Base-by-base conservation (phyloP, 257 asterid species). In the Gentiana macrophylla region DNA sequence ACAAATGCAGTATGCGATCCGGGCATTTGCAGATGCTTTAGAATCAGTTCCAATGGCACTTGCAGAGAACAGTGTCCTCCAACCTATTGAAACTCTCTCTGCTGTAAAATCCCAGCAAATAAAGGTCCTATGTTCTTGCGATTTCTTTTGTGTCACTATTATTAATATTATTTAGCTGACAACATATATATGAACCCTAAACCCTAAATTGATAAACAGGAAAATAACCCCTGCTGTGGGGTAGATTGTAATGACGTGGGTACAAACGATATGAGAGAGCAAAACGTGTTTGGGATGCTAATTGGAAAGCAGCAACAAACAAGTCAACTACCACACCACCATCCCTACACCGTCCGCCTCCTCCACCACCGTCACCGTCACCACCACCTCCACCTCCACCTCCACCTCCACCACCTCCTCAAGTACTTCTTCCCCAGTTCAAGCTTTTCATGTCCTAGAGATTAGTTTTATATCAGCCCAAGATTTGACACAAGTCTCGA, bases 11-110 rank as follows among this genome's bases (percentile, higher is more conserved):
- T 87, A 91, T 59, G 98, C 96, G 11, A 87, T 91, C 50, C 77
- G 98, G 76, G 92, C 94, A 64, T 91, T 91, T 72, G 98, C 95
- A 8, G 96, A 87, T 73, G 96, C 98, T 55, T 71, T 91, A 71
- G 96, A 91, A 67, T 76, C 98, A 62, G 71, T 87, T 49, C 98
- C 98, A 10, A 91, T 91, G 98, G 98, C 98, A 8, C 94, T 91
- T 45, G 96, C 98, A 1, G 98, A 91, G 75, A 91, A 91, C 62
- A 87, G 98, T 56, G 98, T 96, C 41, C 86, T 86, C 62, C 89
- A 83, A 71, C 95, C 96, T 49, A 91, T 91, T 4, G 98, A 91
- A 69, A 91, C 98, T 61, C 74, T 91, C 65, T 82, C 98, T 36
- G 92, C 87, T 57, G 95, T 87, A 52, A 87, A 84, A 67, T 67